These are phyloP conservation scores for Globisporangium barbulae DNA, from an alignment of 352 stramenopile genomes.

Conservation along the genomic window DNA sequence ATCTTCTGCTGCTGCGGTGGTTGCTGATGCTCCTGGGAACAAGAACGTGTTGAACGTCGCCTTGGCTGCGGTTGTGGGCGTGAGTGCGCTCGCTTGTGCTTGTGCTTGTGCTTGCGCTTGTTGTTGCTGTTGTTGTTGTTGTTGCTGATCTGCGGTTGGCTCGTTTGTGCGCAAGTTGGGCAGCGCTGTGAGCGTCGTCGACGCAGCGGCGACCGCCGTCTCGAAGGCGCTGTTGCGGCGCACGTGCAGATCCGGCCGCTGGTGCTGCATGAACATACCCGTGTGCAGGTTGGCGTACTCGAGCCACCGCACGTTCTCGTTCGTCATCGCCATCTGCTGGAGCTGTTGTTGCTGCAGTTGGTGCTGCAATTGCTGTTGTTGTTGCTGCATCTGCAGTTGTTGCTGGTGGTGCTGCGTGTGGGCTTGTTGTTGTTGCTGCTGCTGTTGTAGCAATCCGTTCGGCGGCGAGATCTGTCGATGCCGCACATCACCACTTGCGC, in stretches of 20 bases:
- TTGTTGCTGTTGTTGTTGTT: slow-evolving; percentile 2
- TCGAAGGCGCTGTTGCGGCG: slow-evolving; percentile 25
- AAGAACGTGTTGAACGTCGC: slow-evolving; percentile 9
- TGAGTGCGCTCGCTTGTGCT: not conserved
- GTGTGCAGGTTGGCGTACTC: slow-evolving; percentile 6
- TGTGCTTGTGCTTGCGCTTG: not conserved
- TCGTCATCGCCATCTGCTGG: slow-evolving; percentile 18
- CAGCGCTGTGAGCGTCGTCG: slow-evolving; percentile 39
- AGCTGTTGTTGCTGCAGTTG: slow-evolving; percentile 21
- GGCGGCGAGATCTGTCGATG: slow-evolving; percentile 13
- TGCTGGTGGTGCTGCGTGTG: slow-evolving; percentile 16
- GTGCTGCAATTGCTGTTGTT: slow-evolving; percentile 21
- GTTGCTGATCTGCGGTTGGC: slow-evolving; percentile 3
- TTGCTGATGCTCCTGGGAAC: slow-evolving; percentile 3
- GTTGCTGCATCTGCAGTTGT: slow-evolving; percentile 7
- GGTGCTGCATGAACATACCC: slow-evolving; percentile 12
- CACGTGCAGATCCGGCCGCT: slow-evolving; percentile 18
- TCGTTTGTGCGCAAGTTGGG: slow-evolving; percentile 20
- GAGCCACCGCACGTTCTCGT: slow-evolving; percentile 17
- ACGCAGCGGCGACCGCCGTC: slow-evolving; percentile 26
- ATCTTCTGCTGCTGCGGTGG: not conserved
- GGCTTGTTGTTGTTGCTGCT: slow-evolving; percentile 2
- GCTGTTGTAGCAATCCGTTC: slow-evolving; percentile 12
- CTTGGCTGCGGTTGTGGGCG: slow-evolving; percentile 11
- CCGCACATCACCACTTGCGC: slow-evolving; percentile 4